These are phyloP conservation scores for Podila minutissima DNA, from an alignment of 192 early-diverging fungal species.

Conservation along the genomic window DNA sequence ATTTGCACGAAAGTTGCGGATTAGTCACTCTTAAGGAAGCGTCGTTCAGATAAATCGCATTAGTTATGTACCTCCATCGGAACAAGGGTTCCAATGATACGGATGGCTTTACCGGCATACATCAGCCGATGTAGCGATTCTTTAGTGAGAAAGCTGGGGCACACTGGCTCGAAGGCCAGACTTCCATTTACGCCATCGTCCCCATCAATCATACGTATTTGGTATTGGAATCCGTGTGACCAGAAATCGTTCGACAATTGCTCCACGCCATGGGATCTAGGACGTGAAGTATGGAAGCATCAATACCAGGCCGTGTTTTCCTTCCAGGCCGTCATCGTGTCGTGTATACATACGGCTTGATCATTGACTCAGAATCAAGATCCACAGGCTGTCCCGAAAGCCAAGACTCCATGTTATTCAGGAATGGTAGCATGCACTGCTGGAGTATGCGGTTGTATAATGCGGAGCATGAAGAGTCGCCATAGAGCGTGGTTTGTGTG, in stretches of 20 bases:
- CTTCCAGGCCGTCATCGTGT: background rate
- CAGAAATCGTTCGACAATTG: conserved; percentile 29
- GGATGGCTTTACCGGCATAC: conserved; percentile 43
- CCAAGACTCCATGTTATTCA: conserved; percentile 37
- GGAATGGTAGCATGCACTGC: conserved; percentile 24
- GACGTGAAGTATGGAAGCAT: background rate
- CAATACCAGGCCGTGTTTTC: too few species aligned
- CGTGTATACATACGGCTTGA: conserved; percentile 12
- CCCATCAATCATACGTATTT: conserved; percentile 12
- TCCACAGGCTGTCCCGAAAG: conserved; percentile 24
- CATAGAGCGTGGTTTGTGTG: conserved; percentile 6
- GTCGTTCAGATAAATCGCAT: background rate
- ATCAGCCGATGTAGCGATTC: conserved; percentile 12
- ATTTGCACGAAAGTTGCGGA: background rate
- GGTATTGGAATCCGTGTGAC: conserved; percentile 20
- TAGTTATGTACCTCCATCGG: conserved; percentile 11
- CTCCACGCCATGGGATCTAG: conserved; percentile 4
- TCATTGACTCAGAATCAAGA: conserved; percentile 30
- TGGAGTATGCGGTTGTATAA: conserved; percentile 23
- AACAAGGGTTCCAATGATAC: conserved; percentile 13
- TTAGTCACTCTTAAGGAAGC: background rate
- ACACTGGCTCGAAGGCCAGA: background rate
- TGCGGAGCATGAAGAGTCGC: conserved; percentile 1
- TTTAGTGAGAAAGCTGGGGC: conserved; percentile 22
- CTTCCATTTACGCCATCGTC: background rate